phyloP scores from a whole-genome alignment of 352 stramenopile species.

The Pythium rishiriense region DNA sequence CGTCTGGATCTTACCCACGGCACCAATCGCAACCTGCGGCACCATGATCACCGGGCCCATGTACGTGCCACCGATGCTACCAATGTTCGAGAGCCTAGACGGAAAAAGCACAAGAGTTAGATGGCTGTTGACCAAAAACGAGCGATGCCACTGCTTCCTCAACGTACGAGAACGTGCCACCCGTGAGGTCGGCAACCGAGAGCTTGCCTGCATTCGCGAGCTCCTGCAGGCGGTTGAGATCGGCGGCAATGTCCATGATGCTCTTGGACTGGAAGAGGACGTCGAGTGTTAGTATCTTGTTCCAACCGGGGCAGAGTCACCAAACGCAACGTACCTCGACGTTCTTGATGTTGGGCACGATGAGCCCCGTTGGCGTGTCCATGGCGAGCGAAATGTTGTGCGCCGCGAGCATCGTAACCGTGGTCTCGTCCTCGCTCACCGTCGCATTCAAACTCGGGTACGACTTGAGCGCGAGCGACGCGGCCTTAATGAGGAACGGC shows the following conservation, averaged over 20 bases:
- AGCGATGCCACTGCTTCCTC: no score
- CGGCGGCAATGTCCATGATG: slow-evolving; percentile 79
- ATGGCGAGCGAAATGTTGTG: slow-evolving; percentile 99
- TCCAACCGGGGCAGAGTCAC: neutral
- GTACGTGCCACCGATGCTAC: slow-evolving; percentile 97
- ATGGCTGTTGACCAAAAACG: no score
- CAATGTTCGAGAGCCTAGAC: slow-evolving; percentile 90
- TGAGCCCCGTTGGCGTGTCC: slow-evolving; percentile 94
- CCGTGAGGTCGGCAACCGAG: slow-evolving; percentile 82
- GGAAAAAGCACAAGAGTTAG: slow-evolving; percentile 6
- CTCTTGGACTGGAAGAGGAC: slow-evolving; percentile 83
- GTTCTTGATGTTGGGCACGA: slow-evolving; percentile 96
- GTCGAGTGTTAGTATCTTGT: no score
- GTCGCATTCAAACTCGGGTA: slow-evolving; percentile 95
- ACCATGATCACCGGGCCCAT: slow-evolving; percentile 95
- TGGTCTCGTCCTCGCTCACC: slow-evolving; percentile 81
- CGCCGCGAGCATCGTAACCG: slow-evolving; percentile 85
- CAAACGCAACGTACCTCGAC: slow-evolving; percentile 63
- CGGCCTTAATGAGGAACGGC: slow-evolving; percentile 96
- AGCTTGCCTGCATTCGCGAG: slow-evolving; percentile 83
- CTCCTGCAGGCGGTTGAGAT: slow-evolving; percentile 89
- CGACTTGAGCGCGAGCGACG: slow-evolving; percentile 92
- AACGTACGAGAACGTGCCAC: slow-evolving; percentile 90
- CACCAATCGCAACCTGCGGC: slow-evolving; percentile 97
- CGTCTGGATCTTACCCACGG: slow-evolving; percentile 95